Conservation (phyloP, 2,329 filamentous ascomycete species). For the Colletotrichum abscissum region DNA sequence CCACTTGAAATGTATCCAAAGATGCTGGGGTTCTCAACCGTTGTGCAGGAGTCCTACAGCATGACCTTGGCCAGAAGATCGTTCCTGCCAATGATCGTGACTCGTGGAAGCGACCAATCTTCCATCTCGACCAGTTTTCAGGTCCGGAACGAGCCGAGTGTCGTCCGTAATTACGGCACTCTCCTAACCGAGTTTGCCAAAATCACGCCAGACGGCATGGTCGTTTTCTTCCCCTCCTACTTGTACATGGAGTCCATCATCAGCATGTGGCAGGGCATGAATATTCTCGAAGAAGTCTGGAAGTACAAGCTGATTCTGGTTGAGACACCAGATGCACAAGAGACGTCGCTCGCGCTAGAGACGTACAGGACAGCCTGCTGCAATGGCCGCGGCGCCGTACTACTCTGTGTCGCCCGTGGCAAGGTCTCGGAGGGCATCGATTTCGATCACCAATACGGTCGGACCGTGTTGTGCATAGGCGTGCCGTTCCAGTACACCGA, state of each 20-base stretch:
- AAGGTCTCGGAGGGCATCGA: slow-evolving; percentile 99
- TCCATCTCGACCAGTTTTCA: slow-evolving; percentile 94
- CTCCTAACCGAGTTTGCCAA: slow-evolving; percentile 95
- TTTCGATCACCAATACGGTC: slow-evolving; percentile 98
- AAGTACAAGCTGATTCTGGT: slow-evolving; percentile 99
- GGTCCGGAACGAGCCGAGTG: slow-evolving; percentile 93
- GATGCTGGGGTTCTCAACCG: slow-evolving; percentile 93
- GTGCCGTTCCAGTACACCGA: slow-evolving; percentile 99
- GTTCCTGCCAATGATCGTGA: slow-evolving; percentile 99
- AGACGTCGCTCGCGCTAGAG: slow-evolving; percentile 94
- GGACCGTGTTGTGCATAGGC: slow-evolving; percentile 94
- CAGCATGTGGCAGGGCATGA: slow-evolving; percentile 99
- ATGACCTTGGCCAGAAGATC: slow-evolving; percentile 95
- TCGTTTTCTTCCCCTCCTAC: slow-evolving; percentile 99
- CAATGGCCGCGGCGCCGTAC: slow-evolving; percentile 92
- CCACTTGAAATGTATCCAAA: slow-evolving; percentile 99
- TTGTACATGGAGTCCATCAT: slow-evolving; percentile 99
- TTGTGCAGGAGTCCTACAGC: slow-evolving; percentile 95
- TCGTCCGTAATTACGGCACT: slow-evolving; percentile 97
- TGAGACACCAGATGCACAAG: slow-evolving; percentile 96
- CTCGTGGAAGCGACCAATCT: slow-evolving; percentile 92
- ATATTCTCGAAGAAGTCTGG: slow-evolving; percentile 97
- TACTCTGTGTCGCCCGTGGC: slow-evolving; percentile 94
- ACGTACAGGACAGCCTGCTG: slow-evolving; percentile 98
- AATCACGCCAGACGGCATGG: slow-evolving; percentile 94